Evolutionary conservation across 2,329 filamentous ascomycete species (phyloP).

Genomic region (Albophoma yamanashiensis): DNA sequence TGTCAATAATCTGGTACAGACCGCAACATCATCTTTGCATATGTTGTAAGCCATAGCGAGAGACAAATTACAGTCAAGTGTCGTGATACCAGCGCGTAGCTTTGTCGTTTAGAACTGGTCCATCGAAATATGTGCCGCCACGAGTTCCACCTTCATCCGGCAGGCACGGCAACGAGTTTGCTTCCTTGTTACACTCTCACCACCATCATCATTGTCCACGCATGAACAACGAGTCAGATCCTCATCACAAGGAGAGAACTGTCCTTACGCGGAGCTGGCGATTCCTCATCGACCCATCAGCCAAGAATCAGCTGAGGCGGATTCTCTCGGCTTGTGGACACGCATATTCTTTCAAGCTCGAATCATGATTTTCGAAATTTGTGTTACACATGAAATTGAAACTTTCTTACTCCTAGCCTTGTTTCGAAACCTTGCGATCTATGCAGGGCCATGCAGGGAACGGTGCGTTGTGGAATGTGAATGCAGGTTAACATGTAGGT

Average conservation of each 20-base stretch:
- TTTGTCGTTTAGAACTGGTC: neutral
- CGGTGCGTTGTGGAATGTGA: neutral
- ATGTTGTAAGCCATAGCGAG: neutral
- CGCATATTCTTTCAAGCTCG: neutral
- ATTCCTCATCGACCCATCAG: neutral
- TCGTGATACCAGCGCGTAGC: neutral
- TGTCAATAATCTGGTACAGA: neutral
- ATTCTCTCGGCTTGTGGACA: neutral
- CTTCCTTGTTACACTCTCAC: neutral
- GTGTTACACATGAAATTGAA: too few relatives aligned
- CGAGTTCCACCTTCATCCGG: neutral
- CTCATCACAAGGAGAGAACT: neutral
- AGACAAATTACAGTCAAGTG: neutral
- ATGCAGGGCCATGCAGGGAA: neutral
- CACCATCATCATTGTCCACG: neutral
- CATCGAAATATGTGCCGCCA: neutral
- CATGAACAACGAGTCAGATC: neutral
- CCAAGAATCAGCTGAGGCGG: neutral
- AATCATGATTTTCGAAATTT: neutral
- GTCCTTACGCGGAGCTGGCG: neutral
- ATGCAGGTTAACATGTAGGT: neutral
- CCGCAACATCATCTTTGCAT: neutral
- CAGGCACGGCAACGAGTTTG: neutral
- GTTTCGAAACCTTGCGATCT: neutral
- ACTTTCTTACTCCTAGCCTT: neutral